Base-by-base conservation (phyloP, 1,284 basidiomycete species). In the Ustilago sp. region DNA sequence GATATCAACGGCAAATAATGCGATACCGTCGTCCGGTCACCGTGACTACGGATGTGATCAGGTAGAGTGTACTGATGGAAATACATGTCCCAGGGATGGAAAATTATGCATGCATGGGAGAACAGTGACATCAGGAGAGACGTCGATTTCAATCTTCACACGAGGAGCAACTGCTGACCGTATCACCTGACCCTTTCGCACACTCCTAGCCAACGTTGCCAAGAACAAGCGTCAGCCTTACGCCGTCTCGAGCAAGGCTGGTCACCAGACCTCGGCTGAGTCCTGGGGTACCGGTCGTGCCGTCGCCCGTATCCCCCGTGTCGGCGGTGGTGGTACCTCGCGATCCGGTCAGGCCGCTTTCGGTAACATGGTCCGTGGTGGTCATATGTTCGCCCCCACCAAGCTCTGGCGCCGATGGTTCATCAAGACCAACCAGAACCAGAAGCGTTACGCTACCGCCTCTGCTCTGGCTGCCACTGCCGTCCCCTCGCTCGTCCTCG, bases 231-330 rank as follows among this genome's bases (percentile, higher is more conserved):
- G 95, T 83, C 96, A 99, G 90, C 92, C 96, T 56, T 98, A 99
- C 89, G 90, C 95, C 85, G 97, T 99, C 86, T 93, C 92, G 87
- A 93, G 93, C 89, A 97, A 98, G 89, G 97, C 97, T 80, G 97
- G 97, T 86, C 94, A 98, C 90, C 96, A 99, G 89, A 99, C 97
- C 85, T 94, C 92, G 79, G 96, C 96, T 80, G 94, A 96, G 88
- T 99, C 97, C 59, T 99, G 96, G 96, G 96, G 96, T 89, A 99
- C 96, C 83, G 96, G 96, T 93, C 95, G 97, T 89, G 97, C 97
- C 84, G 96, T 99, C 80, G 97, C 96, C 56, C 96, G 96, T 96
- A 99, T 99, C 87, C 97, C 97, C 88, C 96, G 97, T 94, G 96
- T 99, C 79, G 94, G 94, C 87, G 96, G 97, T 88, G 93, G 94